Base-by-base conservation (phyloP, 1,139 yeast species). In the Yamadazyma blattariae region DNA sequence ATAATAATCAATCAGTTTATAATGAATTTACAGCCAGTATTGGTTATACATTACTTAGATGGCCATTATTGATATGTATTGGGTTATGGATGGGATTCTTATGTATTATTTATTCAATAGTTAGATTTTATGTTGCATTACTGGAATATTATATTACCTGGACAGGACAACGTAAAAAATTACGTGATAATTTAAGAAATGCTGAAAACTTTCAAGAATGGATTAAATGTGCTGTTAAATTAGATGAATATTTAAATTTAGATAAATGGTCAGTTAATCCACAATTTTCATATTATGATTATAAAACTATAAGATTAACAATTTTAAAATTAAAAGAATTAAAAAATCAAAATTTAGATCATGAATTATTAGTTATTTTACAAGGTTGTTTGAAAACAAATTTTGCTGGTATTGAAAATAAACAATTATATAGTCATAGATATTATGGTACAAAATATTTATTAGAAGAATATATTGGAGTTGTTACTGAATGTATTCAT, bases 341-440 rank as follows among this genome's bases (percentile, higher is more conserved):
- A 28, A 55, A 79, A 14, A 45, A 45, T 11, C 47, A 50, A 4
- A 51, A 61, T 6, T 50, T 59, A 11, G 65, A 64, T 20, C 71
- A 69, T 13, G 82, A 78, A 27, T 52, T 83, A 25, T 64, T 77
- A 61, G 58, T 74, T 7, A 59, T 80, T 11, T 59, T 85, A 20
- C 88, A 82, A 47, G 80, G 80, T 5, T 83, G 92, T 48, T 59
- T 84, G 25, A 82, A 82, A 50, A 67, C 77, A 39, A 85, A 85
- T 52, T 85, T 83, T 60, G 90, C 89, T 6, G 92, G 94, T 0
- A 79, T 81, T 7, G 92, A 84, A 52, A 83, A 83, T 48, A 75
- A 84, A 29, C 72, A 77, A 41, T 61, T 85, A 29, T 85, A 84
- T 49, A 79, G 89, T 5, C 89, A 83, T 56, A 65, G 86, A 33